A percentile compares a stretch with the other conserved stretches of the same genome.
Conservation (phyloP, 768 basidiomycete species). For the Rickenella mellea region DNA sequence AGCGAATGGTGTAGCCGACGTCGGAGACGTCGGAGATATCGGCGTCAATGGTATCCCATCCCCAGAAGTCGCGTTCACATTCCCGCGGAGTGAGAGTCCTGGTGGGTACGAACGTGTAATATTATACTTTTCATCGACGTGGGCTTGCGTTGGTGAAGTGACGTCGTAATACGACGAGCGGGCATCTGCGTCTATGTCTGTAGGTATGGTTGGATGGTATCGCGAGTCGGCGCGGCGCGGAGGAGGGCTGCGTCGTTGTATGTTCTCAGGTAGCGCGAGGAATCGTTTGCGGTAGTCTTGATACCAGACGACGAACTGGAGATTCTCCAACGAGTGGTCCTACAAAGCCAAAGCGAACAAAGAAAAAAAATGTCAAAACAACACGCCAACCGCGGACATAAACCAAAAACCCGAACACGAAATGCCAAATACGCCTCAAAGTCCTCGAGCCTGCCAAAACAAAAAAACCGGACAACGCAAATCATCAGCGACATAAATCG, state of each 20-base stretch:
- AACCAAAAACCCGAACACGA: not conserved
- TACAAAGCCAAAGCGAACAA: constrained; percentile 3
- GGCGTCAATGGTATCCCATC: too few relatives aligned
- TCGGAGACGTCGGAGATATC: too few relatives aligned
- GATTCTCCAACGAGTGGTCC: constrained; percentile 23
- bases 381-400: not conserved
- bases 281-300: constrained; percentile 29
- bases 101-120: too few relatives aligned
- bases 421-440: constrained; percentile 18
- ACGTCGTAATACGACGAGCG: not conserved
- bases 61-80: too few relatives aligned
- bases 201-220: constrained; percentile 2
- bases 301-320: constrained; percentile 28
- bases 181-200: not conserved
- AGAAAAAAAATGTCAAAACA: too few relatives aligned
- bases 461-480: not conserved
- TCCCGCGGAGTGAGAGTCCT: too few relatives aligned
- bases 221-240: not conserved
- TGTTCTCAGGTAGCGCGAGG: constrained; percentile 14
- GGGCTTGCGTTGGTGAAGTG: not conserved
- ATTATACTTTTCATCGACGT: not conserved
- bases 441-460: constrained; percentile 15
- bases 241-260: constrained; percentile 10
- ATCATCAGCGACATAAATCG: not conserved
- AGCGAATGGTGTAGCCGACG: too few relatives aligned